These are phyloP conservation scores for Auricularia heimuer DNA, from an alignment of 768 basidiomycete genomes.

Conservation along the genomic window DNA sequence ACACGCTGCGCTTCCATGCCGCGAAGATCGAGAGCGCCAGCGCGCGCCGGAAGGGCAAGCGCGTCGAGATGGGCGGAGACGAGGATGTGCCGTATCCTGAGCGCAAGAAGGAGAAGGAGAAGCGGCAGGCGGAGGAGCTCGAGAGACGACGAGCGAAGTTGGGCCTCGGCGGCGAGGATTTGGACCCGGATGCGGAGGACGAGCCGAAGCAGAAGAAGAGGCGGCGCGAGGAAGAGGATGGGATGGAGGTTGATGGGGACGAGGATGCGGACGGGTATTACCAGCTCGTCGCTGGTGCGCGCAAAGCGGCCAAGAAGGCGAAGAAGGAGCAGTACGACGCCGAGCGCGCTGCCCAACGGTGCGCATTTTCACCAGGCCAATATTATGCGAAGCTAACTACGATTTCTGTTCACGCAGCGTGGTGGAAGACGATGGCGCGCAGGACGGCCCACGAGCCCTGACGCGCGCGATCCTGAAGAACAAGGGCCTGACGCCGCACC, in stretches of 20 bases:
- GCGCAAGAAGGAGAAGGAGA: conserved; percentile 52
- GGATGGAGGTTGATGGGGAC: conserved; percentile 29
- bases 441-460: conserved; percentile 72
- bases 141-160: conserved; percentile 28
- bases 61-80: conserved; percentile 71
- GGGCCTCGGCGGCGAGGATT: conserved; percentile 53
- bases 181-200: conserved; percentile 39
- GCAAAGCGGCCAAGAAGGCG: conserved; percentile 60
- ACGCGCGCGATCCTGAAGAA: conserved; percentile 90
- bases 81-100: conserved; percentile 91
- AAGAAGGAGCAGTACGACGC: conserved; percentile 80
- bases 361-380: conserved; percentile 16
- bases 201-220: conserved; percentile 17
- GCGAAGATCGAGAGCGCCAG: conserved; percentile 79
- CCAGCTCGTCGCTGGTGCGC: conserved; percentile 70
- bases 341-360: conserved; percentile 47
- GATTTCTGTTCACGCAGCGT: conserved; percentile 18
- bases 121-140: conserved; percentile 44
- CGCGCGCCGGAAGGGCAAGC: conserved; percentile 63
- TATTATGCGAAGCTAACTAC: not conserved
- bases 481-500: conserved; percentile 84
- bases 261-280: conserved; percentile 61
- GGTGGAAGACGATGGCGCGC: conserved; percentile 26
- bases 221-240: conserved; percentile 27
- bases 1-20: conserved; percentile 87